Base-by-base conservation (phyloP, 257 asterid species). In the Eustoma russellianum region DNA sequence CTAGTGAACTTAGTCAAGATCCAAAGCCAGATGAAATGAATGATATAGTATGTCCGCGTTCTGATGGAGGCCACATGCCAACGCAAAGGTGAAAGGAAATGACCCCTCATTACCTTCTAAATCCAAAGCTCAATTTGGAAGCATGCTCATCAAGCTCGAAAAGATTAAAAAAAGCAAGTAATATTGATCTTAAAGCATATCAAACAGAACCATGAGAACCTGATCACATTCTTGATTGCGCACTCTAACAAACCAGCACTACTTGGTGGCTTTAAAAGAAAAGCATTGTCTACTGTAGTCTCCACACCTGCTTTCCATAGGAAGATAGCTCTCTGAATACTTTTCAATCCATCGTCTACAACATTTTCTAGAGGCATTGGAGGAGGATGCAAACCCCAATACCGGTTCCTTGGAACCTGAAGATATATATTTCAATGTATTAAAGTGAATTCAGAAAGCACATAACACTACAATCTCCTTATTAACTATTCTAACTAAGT, bases 301-400 rank as follows among this genome's bases (percentile, higher is more conserved):
- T 88, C 93, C 60, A 92, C 73, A 41, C 97, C 98, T 53, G 97
- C 95, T 70, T 85, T 92, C 70, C 77, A 85, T 35, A 92, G 92
- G 76, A 85, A 92, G 66, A 76, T 78, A 64, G 95, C 94, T 79
- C 88, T 87, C 66, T 92, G 97, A 56, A 85, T 75, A 58, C 83
- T 76, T 64, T 75, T 66, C 73, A 92, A 64, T 57, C 98, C 95
- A 68, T 88, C 88, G 61, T 92, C 98, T 62, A 92, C 76, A 48
- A 92, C 93, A 68, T 76, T 80, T 73, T 92, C 97, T 59, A 92
- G 94, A 61, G 76, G 92, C 60, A 73, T 63, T 47, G 98, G 98
- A 67, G 97, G 98, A 77, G 97, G 97, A 73, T 92, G 98, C 80
- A 92, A 74, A 16, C 97, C 95, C 98, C 98, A 92, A 70, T 92